phyloP scores from a whole-genome alignment of 164 flowering plant species.

The Annona squamosa region DNA sequence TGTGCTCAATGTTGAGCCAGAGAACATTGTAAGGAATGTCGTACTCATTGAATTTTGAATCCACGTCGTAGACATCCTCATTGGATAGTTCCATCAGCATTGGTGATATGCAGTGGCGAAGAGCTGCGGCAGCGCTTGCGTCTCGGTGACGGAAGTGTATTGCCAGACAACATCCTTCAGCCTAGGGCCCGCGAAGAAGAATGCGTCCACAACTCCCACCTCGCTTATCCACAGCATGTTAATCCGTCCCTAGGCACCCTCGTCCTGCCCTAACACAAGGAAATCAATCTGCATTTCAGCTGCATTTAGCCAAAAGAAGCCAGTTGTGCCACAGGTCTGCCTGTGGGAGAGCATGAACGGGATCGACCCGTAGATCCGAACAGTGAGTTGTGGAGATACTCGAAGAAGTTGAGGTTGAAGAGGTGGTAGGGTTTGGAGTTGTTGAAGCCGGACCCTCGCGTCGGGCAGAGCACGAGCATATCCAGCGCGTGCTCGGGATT shows the following conservation, averaged over 20 bases:
- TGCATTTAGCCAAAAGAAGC: constrained; percentile 98
- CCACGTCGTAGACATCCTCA: constrained; percentile 86
- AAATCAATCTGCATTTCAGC: constrained; percentile 99
- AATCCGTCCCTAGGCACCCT: constrained; percentile 48
- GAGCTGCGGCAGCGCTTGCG: constrained; percentile 72
- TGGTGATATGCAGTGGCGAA: constrained; percentile 91
- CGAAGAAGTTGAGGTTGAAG: constrained; percentile 93
- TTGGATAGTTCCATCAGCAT: constrained; percentile 96
- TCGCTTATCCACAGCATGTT: constrained; percentile 98
- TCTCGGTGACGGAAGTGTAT: constrained; percentile 75
- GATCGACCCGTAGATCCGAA: constrained; percentile 86
- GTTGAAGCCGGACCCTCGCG: constrained; percentile 78
- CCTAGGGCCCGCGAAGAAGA: constrained; percentile 87
- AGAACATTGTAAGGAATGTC: constrained; percentile 96
- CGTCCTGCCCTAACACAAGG: constrained; percentile 70
- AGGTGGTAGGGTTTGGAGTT: constrained; percentile 85
- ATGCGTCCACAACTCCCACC: constrained; percentile 87
- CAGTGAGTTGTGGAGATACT: constrained; percentile 78
- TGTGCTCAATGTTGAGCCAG: constrained; percentile 98
- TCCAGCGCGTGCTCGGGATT: constrained; percentile 78
- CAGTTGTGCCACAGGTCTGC: constrained; percentile 51
- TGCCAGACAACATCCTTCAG: constrained; percentile 88
- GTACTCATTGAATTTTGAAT: constrained; percentile 80
- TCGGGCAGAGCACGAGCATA: constrained; percentile 69
- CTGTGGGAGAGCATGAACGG: constrained; percentile 95